phyloP scores from a whole-genome alignment of 768 basidiomycete genomes.

The Leccinum rimulosum region DNA sequence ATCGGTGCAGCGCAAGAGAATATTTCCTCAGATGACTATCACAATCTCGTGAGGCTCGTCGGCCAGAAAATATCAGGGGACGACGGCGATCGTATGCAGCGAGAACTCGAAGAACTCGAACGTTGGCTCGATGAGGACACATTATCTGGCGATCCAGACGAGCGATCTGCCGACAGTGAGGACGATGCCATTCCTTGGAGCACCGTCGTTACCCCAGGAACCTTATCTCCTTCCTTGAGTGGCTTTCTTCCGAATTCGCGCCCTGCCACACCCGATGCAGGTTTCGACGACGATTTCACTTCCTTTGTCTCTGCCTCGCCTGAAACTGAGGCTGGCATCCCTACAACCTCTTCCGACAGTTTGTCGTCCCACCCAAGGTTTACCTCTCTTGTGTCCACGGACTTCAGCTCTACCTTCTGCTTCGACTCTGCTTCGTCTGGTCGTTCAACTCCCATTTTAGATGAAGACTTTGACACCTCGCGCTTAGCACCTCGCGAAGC shows the following conservation, averaged over 20 bases:
- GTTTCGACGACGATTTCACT: conserved; percentile 80
- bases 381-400: conserved; percentile 13
- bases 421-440: conserved; percentile 24
- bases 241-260: conserved; percentile 20
- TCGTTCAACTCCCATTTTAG: conserved; percentile 25
- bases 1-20: background rate
- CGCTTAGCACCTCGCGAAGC: conserved; percentile 23
- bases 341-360: background rate
- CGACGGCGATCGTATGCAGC: conserved; percentile 37
- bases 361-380: background rate
- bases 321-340: conserved; percentile 4
- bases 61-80: conserved; percentile 22
- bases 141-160: conserved; percentile 16
- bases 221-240: conserved; percentile 24
- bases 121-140: conserved; percentile 56
- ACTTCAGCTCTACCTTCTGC: conserved; percentile 30
- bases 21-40: conserved; percentile 18
- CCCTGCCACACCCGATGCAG: conserved; percentile 35
- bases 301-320: conserved; percentile 66
- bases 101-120: conserved; percentile 58
- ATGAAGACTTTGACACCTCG: conserved; percentile 20
- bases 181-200: conserved; percentile 40
- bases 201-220: conserved; percentile 32
- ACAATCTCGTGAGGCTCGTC: conserved; percentile 22
- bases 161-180: conserved; percentile 14